Conservation (phyloP, 306 rosid genomes). For the Dicorynia guianensis region DNA sequence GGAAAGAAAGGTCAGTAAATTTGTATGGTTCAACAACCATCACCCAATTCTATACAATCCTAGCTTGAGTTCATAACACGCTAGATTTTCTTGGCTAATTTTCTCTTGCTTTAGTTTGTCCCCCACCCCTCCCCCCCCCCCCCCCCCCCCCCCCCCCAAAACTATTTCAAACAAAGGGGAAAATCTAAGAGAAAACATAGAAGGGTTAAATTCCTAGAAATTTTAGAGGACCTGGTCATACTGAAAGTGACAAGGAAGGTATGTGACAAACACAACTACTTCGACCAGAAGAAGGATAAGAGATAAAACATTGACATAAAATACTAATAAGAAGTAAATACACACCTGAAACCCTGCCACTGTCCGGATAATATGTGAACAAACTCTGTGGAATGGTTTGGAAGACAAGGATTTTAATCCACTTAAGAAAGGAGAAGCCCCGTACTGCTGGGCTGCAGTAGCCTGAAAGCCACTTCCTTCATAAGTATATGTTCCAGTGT, state of each 20-base stretch:
- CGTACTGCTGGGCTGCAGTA: constrained; percentile 98
- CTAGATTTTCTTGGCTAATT: constrained; percentile 13
- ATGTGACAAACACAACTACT: constrained; percentile 16
- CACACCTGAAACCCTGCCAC: constrained; percentile 97
- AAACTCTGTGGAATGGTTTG: constrained; percentile 97
- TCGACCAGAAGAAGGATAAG: background rate
- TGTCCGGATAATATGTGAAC: constrained; percentile 93
- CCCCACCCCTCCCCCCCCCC: no score
- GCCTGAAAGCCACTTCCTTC: constrained; percentile 99
- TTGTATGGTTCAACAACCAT: constrained; percentile 4
- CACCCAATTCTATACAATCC: constrained; percentile 15
- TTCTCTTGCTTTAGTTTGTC: constrained; percentile 17
- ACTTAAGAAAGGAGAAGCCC: constrained; percentile 93
- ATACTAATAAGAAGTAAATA: background rate
- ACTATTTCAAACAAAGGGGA: constrained; percentile 24
- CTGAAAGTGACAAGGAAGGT: constrained; percentile 3
- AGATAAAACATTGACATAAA: background rate
- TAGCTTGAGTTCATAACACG: background rate
- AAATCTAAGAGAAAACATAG: constrained; percentile 29
- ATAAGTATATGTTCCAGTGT: constrained; percentile 92
- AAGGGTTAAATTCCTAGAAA: constrained; percentile 16
- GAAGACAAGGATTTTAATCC: constrained; percentile 93
- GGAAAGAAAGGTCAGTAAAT: constrained; percentile 12
- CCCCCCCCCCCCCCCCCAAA: no score
- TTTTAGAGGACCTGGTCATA: constrained; percentile 17